Base-by-base conservation (phyloP, 805 yeast species). In the Wilhelminamyces savonicus region DNA sequence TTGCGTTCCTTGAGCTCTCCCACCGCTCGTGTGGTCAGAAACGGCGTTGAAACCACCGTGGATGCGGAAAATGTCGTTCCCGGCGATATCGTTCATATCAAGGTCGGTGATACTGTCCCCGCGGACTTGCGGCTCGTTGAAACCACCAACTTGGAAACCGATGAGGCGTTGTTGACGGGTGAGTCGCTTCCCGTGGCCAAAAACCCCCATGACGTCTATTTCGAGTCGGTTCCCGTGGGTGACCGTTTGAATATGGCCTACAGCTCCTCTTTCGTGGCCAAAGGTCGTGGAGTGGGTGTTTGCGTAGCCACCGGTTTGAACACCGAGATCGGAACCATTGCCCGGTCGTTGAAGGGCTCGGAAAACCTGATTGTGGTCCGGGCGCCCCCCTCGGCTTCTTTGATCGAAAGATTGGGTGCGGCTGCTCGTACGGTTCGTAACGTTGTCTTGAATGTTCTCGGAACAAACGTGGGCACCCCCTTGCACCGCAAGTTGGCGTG, bases 401-500 rank as follows among this genome's bases (percentile, higher is more conserved):
- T 17, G 6, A 17, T 17, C 8, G 69, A 47, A 36, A 66, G 38
- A 56, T 52, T 46, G 46, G 51, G 17, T 13, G 62, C 62, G 8
- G 36, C 39, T 28, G 48, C 54, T 25, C 66, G 66, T 27, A 68
- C 71, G 17, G 28, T 53, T 21, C 49, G 56, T 26, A 69, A 72
- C 27, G 51, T 68, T 24, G 49, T 65, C 35, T 58, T 64, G 37
- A 65, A 69, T 31, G 52, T 67, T 23, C 64, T 70, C 30, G 72
- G 76, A 31, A 54, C 65, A 14, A 61, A 57, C 14, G 71, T 66
- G 12, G 65, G 65, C 46, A 71, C 75, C 40, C 68, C 52, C 36
- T 65, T 54, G 48, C 73, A 53, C 51, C 43, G 74, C 60, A 39
- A 62, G 46, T 35, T 74, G 52, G 47, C 69, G 39, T 45, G 72